Base-by-base conservation (phyloP, 1,284 basidiomycete genomes). In the Vanrija pseudolonga region DNA sequence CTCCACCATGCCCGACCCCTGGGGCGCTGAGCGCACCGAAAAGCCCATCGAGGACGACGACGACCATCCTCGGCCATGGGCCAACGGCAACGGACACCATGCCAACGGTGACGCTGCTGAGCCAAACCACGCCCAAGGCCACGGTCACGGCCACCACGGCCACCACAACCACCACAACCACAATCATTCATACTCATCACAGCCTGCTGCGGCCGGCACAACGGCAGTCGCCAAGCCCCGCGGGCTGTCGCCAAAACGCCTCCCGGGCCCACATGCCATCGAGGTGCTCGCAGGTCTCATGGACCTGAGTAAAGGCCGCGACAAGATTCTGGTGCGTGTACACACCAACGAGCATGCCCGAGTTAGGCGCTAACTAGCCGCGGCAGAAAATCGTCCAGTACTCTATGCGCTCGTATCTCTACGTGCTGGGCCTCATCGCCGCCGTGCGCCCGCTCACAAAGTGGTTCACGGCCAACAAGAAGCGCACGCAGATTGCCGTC, bases 381-480 rank as follows among this genome's bases (percentile, higher is more conserved):
- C 45, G 14, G 7, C 56, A 74, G 73, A 74, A 74, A 72, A 69
- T 65, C 42, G 55, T 63, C 8, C 73, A 74, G 55, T 74, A 74
- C 49, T 62, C 71, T 8, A 56, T 74, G 8, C 53, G 62, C 32
- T 73, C 69, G 17, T 74, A 74, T 43, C 61, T 74, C 28, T 74
- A 74, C 59, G 47, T 74, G 20, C 51, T 74, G 5, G 64, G 61
- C 11, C 52, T 74, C 18, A 60, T 74, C 39, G 55, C 66, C 23
- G 49, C 54, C 15, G 58, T 74, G 11, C 59, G 70, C 44, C 69
- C 68, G 5, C 60, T 73, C 24, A 59, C 66, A 11, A 52, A 54
- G 24, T 67, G 66, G 64, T 71, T 72, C 57, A 48, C 50, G 19
- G 50, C 71, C 14, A 72, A 70, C 58, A 32, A 55, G n/a, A 69